Evolutionary conservation across 805 yeast genomes (phyloP), one percentile per base, ranked within the genome.

Genomic region (Kurtzmaniella fragi): DNA sequence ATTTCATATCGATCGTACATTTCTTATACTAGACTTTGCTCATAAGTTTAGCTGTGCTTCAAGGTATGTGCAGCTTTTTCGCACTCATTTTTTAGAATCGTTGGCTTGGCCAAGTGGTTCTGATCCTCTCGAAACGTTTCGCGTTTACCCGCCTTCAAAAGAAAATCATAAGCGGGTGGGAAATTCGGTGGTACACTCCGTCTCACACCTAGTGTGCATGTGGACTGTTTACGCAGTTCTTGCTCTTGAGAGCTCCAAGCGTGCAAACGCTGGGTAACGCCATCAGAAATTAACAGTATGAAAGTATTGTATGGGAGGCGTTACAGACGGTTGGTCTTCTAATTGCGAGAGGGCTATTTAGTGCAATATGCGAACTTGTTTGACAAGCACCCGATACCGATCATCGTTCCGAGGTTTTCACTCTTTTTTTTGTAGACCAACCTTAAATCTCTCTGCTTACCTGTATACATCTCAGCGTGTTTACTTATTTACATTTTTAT

Each of bases 151-250:
- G 69, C 53, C 42, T 39, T 53, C 73, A 48, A 41, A 59, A 55
- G 55, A 55, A 48, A 43, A 20, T 28, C 48, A 42, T 39, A 17
- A 29, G 56, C 64, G 71, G 72, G 80, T 75, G 80, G 80, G 80
- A 75, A 75, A 75, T 75, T 75, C 80, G 80, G 80, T 75, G 80
- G 67, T 70, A 54, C 76, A 46, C 78, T 45, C 77, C 75, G 66
- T 65, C 73, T 71, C 53, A 20, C 26, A 31, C 27, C 28, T 48
- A n/a, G n/a, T 13, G 23, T 28, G 43, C 44, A 34, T 38, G 31
- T 29, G 41, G 25, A 47, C 44, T 20, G 44, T 32, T 33, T 28
- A 30, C 28, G 25, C 44, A 39, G 32, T 16, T 30, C 27, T 36
- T 36, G 64, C 78, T 74, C 79, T 56, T 73, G 80, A 75, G 80